Base-by-base conservation (phyloP, 169 alveolate species). In the Plasmodium malariae region DNA sequence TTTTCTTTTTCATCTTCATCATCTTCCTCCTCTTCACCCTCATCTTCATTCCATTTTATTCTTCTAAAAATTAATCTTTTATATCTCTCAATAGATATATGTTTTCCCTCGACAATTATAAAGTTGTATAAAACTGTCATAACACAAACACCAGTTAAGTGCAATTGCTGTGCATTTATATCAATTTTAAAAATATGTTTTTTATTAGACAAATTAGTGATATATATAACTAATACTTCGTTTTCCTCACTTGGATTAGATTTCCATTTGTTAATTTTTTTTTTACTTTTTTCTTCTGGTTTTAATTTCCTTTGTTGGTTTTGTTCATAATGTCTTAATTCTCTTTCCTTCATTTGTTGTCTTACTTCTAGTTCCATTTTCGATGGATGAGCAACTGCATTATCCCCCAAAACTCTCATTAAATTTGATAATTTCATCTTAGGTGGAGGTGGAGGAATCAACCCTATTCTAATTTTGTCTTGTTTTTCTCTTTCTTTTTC, bases 401-500 rank as follows among this genome's bases (percentile, higher is more conserved):
- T 92, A 83, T 93, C 94, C 32, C 95, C 95, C 14, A 94, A 87
- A 12, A 96, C 97, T 32, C 97, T 74, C 94, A 96, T 88, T 76
- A 96, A 89, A 87, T 96, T 96, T 55, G 98, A 94, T 59, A 96
- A 91, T 73, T 96, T 96, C 74, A 96, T 87, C 68, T 94, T 96
- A 19, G 98, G 98, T 4, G 97, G 97, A 2, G 97, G 98, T 17
- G 98, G 98, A 11, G 98, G 98, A 32, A 96, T 78, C 60, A 94
- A 78, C 6, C 98, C 98, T 73, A 96, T 94, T 57, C 97, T 86
- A 32, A 96, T 96, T 71, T 97, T 94, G 70, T 96, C 98, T 73
- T 94, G 98, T 49, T 95, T 96, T 30, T 92, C 96, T 85, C 87
- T 89, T 71, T 94, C 96, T 74, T 91, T 93, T 76, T 96, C 98